These are phyloP conservation scores for Penicillium lividum DNA, from an alignment of 495 filamentous ascomycete genomes.

Conservation along the genomic window DNA sequence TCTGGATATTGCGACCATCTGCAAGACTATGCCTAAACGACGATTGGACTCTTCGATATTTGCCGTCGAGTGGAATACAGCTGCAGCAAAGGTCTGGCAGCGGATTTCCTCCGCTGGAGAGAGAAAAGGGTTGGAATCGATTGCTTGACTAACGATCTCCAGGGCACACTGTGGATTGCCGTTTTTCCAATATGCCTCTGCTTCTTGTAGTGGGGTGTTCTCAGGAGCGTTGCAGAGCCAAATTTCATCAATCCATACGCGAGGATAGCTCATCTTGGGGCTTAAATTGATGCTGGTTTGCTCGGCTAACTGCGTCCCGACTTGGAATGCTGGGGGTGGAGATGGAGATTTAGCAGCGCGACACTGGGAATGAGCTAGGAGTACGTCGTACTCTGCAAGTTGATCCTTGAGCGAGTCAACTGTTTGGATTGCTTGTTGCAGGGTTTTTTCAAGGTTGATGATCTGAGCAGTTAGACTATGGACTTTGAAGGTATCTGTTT, in stretches of 20 bases:
- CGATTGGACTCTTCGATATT: slow-evolving; percentile 15
- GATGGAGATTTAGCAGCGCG: neutral
- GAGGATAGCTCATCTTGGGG: neutral
- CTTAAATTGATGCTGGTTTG: neutral
- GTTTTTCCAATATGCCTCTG: slow-evolving; percentile 21
- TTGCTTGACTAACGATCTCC: slow-evolving; percentile 1
- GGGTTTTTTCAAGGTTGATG: slow-evolving; percentile 7
- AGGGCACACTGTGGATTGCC: slow-evolving; percentile 14
- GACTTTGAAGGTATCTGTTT: neutral
- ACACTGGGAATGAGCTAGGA: slow-evolving; percentile 18
- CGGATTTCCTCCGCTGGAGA: slow-evolving; percentile 12
- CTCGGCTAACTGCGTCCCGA: neutral
- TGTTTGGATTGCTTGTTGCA: slow-evolving; percentile 9
- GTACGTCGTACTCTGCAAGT: slow-evolving; percentile 23
- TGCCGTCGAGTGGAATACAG: slow-evolving; percentile 9
- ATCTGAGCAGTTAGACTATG: slow-evolving; percentile 8
- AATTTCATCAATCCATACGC: slow-evolving; percentile 19
- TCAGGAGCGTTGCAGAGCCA: slow-evolving; percentile 19
- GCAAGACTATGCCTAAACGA: slow-evolving; percentile 6
- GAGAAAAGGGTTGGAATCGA: slow-evolving; percentile 10
- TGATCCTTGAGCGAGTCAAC: slow-evolving; percentile 9
- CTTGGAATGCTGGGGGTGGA: neutral
- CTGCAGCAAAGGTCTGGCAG: slow-evolving; percentile 20
- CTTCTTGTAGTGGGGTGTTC: slow-evolving; percentile 4
- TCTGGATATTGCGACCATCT: neutral